Evolutionary conservation across 352 stramenopile species (phyloP).

Genomic region (Phytophthora aleatoria): DNA sequence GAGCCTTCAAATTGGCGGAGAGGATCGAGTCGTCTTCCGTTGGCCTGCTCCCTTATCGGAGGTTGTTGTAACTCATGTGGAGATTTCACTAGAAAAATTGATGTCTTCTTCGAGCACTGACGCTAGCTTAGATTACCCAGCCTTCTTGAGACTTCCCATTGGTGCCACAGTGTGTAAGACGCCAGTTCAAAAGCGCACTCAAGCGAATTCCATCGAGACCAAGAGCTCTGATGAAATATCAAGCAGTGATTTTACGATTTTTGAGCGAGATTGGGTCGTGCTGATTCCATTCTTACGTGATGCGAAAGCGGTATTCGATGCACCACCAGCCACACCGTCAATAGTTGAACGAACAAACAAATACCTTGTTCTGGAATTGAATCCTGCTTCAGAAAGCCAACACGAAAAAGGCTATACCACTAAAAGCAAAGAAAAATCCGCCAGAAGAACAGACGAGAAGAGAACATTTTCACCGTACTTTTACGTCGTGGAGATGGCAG

Average conservation of each 20-base stretch:
- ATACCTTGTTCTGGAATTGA: conserved; percentile 25
- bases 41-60: conserved; percentile 21
- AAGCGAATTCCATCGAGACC: conserved; percentile 24
- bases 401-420: background rate
- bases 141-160: conserved; percentile 16
- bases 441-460: background rate
- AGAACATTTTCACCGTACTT: conserved; percentile 45
- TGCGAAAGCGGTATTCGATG: conserved; percentile 1
- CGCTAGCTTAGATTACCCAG: background rate
- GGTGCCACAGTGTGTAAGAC: conserved; percentile 16
- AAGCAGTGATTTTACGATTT: conserved; percentile 4
- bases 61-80: conserved; percentile 6
- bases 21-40: conserved; percentile 16
- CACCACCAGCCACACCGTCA: conserved; percentile 10
- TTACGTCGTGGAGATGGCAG: conserved; percentile 67
- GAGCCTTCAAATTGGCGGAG: conserved; percentile 14
- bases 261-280: conserved; percentile 15
- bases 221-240: background rate
- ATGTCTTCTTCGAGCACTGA: background rate
- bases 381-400: background rate
- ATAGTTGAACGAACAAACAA: conserved; percentile 23
- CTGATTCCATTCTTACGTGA: conserved; percentile 29
- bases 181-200: conserved; percentile 26
- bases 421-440: background rate
- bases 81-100: conserved; percentile 13